phyloP scores from a whole-genome alignment of 2,329 filamentous ascomycete genomes.

The Aureobasidium sp. region DNA sequence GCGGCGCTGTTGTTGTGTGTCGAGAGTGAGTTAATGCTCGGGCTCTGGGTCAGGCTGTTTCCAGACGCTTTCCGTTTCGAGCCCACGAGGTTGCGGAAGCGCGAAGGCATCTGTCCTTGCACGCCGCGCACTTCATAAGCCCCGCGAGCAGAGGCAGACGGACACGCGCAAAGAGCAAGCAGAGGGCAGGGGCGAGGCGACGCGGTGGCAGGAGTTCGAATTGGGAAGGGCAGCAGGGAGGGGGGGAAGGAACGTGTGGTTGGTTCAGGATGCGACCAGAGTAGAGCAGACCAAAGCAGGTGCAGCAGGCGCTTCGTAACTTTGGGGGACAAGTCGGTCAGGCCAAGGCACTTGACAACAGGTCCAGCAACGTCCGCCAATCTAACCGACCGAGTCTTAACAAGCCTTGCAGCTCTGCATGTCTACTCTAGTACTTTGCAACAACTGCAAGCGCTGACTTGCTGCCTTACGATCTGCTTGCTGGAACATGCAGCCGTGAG shows the following conservation, averaged over 20 bases:
- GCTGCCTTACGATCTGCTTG: not conserved
- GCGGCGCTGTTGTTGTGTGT: constrained; percentile 19
- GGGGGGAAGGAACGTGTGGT: constrained; percentile 6
- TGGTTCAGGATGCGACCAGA: constrained; percentile 6
- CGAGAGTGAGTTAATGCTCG: constrained; percentile 29
- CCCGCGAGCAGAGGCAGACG: not conserved
- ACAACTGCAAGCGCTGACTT: constrained; percentile 3
- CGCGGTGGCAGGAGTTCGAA: not conserved
- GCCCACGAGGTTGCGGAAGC: constrained; percentile 72
- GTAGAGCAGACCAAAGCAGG: not conserved
- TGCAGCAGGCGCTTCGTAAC: not conserved
- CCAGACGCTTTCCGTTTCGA: constrained; percentile 64
- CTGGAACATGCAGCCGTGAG: not conserved
- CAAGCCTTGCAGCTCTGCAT: not conserved
- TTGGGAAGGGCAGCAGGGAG: not conserved
- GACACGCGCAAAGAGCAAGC: not conserved
- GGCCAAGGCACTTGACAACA: constrained; percentile 11
- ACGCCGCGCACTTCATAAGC: constrained; percentile 17
- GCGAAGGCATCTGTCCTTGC: constrained; percentile 64
- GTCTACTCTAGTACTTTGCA: not conserved
- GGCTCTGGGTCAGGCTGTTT: constrained; percentile 37
- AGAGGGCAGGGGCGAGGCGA: not conserved
- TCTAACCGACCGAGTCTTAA: not conserved
- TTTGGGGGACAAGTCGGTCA: not conserved
- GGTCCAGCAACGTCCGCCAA: not conserved